These are phyloP conservation scores for Teunomyces cretensis DNA, from an alignment of 805 yeast species.

Conservation along the genomic window DNA sequence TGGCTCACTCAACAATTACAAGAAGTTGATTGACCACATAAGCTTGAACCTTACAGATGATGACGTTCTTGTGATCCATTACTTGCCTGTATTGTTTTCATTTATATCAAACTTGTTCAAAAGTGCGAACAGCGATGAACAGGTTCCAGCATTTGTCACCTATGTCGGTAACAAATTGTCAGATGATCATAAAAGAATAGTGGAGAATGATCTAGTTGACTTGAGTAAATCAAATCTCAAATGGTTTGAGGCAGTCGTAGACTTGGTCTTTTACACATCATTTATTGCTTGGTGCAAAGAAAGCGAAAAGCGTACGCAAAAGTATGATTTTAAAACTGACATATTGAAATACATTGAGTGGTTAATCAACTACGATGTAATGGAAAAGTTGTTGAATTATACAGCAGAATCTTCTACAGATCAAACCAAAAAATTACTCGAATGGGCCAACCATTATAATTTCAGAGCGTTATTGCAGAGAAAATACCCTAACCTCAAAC, in stretches of 20 bases:
- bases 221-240: constrained; percentile 30
- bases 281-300: constrained; percentile 70
- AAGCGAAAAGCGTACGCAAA: constrained; percentile 36
- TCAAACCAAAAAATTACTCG: constrained; percentile 32
- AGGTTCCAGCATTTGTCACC: constrained; percentile 35
- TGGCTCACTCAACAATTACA: constrained; percentile 32
- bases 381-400: constrained; percentile 63
- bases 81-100: constrained; percentile 57
- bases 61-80: constrained; percentile 65
- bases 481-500: constrained; percentile 58
- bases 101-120: constrained; percentile 44
- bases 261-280: constrained; percentile 51
- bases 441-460: constrained; percentile 56
- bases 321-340: constrained; percentile 53
- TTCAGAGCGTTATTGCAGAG: constrained; percentile 65
- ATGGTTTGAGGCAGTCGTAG: constrained; percentile 43
- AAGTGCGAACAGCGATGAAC: constrained; percentile 34
- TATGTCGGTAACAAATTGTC: constrained; percentile 35
- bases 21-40: constrained; percentile 44
- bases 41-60: constrained; percentile 48
- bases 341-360: constrained; percentile 60
- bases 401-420: constrained; percentile 55
- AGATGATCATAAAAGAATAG: constrained; percentile 23
- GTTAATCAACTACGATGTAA: constrained; percentile 63
- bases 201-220: constrained; percentile 26